phyloP scores from a whole-genome alignment of 2,329 filamentous ascomycete species.

The Neofusicoccum laricinum region DNA sequence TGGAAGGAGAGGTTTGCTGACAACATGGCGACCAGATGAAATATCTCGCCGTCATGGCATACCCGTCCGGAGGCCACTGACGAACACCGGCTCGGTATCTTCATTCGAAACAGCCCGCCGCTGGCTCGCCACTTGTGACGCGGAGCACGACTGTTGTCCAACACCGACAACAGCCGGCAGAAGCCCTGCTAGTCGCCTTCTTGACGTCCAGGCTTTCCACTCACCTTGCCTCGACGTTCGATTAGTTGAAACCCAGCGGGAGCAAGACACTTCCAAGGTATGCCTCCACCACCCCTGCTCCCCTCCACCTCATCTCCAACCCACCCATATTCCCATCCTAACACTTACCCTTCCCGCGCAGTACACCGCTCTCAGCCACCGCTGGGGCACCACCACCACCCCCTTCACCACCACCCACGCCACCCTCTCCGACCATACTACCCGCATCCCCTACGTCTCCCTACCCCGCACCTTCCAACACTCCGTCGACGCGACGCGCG shows the following conservation, averaged over 20 bases:
- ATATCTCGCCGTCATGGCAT: neutral
- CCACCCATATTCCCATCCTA: too few relatives aligned
- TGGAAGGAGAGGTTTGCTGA: neutral
- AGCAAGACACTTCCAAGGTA: neutral
- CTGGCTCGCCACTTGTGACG: neutral
- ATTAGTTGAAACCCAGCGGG: neutral
- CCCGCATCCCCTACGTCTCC: neutral
- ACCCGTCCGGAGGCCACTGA: neutral
- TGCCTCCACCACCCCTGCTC: too few relatives aligned
- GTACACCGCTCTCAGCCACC: neutral
- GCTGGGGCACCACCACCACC: neutral
- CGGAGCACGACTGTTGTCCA: neutral
- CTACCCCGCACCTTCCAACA: slow-evolving; percentile 16
- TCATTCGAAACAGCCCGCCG: neutral
- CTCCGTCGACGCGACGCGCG: neutral
- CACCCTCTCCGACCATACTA: neutral
- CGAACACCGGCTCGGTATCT: neutral
- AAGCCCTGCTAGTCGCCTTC: neutral
- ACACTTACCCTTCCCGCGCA: neutral
- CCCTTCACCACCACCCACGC: neutral
- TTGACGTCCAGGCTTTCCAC: neutral
- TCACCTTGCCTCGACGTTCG: neutral
- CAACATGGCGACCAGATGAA: neutral
- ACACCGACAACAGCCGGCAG: neutral
- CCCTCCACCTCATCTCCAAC: neutral